Evolutionary conservation across 2,329 filamentous ascomycete species (phyloP), one percentile per base, ranked within the genome.

Genomic region (Endothia cerciana): DNA sequence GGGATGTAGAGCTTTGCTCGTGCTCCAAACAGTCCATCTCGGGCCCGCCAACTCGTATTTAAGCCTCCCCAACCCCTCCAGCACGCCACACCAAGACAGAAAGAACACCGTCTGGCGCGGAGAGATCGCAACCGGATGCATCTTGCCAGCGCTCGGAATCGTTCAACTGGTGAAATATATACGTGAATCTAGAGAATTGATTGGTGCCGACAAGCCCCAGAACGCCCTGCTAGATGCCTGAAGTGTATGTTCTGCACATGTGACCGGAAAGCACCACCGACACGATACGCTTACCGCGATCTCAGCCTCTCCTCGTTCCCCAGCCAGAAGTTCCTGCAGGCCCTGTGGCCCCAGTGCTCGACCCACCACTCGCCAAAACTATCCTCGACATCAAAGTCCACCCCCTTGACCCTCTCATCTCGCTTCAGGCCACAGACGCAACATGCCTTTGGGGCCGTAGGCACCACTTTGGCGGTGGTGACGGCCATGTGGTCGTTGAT

Each of bases 281-380:
- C 11, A 51, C 28, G 11, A 7, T 51, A 5, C 25, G 4, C 22
- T 69, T 62, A 95, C 72, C 90, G 85, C 72, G 91, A 89, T 69
- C 87, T 86, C 70, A 97, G 80, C 65, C 83, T 45, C 62, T 82
- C 82, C 76, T 91, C 91, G 76, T 96, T 90, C 71, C 90, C 83
- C 66, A 90, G 80, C 94, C 94, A 98, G 74, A 97, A 97, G 69
- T 91, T 90, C 75, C 87, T 87, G 78, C 94, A 98, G 25, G 87
- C 86, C 68, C 87, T 81, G 77, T 94, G 91, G 0, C 90, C 92
- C 90, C 93, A 94, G 76, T 94, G 90, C 56, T 97, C 93, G 51
- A 91, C 83, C 94, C 94, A 98, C 92, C 93, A 98, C 80, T 98
- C 94, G 15, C 93, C 93, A 81, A 97, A 97, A 75, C 91, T 93